Base-by-base conservation (phyloP, 2,329 filamentous ascomycete genomes). In the Cladosporium phlei region DNA sequence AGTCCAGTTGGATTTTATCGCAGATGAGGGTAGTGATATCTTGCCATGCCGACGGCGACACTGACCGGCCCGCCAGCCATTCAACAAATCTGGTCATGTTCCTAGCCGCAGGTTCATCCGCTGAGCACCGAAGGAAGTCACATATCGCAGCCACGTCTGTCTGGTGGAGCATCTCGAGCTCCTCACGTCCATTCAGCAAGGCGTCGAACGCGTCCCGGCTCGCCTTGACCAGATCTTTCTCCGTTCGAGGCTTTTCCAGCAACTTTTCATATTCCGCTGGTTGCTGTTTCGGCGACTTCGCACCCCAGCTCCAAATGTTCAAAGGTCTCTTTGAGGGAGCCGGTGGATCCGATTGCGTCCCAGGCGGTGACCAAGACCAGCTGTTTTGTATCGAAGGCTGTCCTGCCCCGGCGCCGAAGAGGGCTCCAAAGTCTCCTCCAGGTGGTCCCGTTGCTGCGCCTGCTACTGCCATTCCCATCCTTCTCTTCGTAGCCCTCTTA, bases 401-500 rank as follows among this genome's bases (percentile, higher is more conserved):
- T 43, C 53, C 52, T 16, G 11, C 16, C 2, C 37, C 24, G 21
- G 56, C 46, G 5, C 60, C 62, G 33, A 62, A 61, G 10, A 64
- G 49, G 7, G 56, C 53, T 9, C 59, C 60, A 42, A 62, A 53
- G 42, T 63, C 62, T 21, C 52, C 40, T 22, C 46, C 52, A 17
- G 50, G 37, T 17, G 54, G 20, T n/a, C 16, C 25, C 16, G 29
- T 29, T 11, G 12, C 17, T 8, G 46, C 30, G 8, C n/a, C 16
- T 24, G 38, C 22, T 8, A 48, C 33, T 2, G 52, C 53, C 24
- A 60, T 43, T 43, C 69, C 76, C 66, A 81, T 80, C 44, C 73
- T 71, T 46, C 80, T 69, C 61, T 72, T 80, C 2, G 76, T 68
- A 35, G 74, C 66, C 43, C 80, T 69, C 58, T 73, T 70, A 51